A percentile compares a stretch with the other conserved stretches of the same genome.
Evolutionary conservation across 305 asterid genomes (phyloP).

Genomic region (Solanum chacoense): DNA sequence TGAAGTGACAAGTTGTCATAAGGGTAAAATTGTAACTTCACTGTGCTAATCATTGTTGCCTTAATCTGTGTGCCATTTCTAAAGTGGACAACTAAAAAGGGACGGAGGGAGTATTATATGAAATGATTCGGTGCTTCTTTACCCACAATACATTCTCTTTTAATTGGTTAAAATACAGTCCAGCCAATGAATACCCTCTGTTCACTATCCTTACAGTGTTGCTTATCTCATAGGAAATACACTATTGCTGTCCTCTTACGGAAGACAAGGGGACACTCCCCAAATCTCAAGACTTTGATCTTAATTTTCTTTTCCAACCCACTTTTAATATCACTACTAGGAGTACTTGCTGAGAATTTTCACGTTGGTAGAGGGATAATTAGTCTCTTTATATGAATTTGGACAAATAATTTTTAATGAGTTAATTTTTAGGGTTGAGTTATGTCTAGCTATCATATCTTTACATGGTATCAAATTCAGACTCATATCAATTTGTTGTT

Average conservation of each 20-base stretch:
- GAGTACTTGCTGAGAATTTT: no score
- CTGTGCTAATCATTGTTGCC: no score
- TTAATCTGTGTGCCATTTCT: no score
- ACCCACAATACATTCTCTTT: not conserved
- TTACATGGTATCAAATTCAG: no score
- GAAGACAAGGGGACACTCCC: slow-evolving; percentile 1
- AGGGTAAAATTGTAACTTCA: no score
- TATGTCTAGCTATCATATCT: accelerated
- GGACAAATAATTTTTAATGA: accelerated
- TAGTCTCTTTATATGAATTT: no score
- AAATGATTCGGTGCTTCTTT: not conserved
- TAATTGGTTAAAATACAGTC: not conserved
- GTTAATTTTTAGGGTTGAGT: accelerated
- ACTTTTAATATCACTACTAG: not conserved
- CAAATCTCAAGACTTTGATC: not conserved
- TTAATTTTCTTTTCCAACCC: not conserved
- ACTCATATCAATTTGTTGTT: no score
- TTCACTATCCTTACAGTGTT: not conserved
- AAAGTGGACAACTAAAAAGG: no score
- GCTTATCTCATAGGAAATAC: not conserved
- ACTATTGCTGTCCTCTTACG: not conserved
- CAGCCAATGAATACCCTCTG: not conserved
- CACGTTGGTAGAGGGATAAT: not conserved
- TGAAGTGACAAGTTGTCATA: no score
- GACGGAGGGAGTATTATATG: no score